Percentiles rank a stretch among this genome's conserved stretches.
Conservation (phyloP, 2,329 filamentous ascomycete species). For the Hypoxylon sp. region DNA sequence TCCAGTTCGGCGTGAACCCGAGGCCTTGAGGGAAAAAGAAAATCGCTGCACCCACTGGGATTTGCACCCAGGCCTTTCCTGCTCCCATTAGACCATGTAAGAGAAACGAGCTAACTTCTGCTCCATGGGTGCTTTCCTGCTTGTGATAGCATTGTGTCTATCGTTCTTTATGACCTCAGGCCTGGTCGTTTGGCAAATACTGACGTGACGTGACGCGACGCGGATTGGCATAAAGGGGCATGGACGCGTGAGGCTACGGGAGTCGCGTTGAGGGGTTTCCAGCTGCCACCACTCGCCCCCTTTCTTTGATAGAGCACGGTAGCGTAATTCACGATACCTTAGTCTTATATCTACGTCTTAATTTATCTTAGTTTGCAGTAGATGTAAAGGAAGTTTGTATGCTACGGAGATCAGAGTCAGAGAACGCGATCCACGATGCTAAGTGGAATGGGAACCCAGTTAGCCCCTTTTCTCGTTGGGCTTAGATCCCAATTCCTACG, state of each 20-base stretch:
- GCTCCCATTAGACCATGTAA: background rate
- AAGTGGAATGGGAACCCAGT: no score
- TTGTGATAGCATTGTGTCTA: background rate
- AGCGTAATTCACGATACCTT: no score
- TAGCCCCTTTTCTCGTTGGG: no score
- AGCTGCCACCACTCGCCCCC: no score
- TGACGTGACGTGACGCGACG: background rate
- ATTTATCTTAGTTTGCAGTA: no score
- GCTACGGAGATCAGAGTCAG: no score
- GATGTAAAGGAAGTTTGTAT: no score
- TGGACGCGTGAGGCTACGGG: background rate
- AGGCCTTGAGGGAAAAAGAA: background rate
- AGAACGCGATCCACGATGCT: no score
- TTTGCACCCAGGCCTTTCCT: conserved; percentile 18
- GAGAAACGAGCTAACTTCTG: conserved; percentile 16
- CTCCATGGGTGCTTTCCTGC: conserved; percentile 6
- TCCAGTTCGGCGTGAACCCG: background rate
- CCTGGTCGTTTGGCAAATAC: no score
- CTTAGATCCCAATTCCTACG: no score
- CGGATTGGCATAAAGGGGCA: background rate
- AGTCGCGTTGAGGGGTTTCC: background rate
- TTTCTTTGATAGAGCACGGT: no score
- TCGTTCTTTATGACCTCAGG: background rate
- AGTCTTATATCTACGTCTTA: no score
- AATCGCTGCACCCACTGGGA: conserved; percentile 5